These are phyloP conservation scores for Limonium bicolor DNA, from an alignment of 148 eudicot genomes.

Conservation along the genomic window DNA sequence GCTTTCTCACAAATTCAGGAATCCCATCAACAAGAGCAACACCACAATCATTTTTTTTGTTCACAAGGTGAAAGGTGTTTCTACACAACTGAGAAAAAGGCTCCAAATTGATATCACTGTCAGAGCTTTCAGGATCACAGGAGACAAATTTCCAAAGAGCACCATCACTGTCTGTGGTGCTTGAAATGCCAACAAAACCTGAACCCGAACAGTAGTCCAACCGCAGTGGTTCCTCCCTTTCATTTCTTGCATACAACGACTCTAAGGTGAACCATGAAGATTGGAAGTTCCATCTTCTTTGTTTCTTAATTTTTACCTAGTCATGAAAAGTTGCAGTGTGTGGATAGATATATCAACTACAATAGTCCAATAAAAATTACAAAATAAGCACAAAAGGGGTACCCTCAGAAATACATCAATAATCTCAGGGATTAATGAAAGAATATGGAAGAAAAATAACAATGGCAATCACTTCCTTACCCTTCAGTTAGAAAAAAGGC, in stretches of 20 bases:
- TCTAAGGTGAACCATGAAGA: conserved; percentile 49
- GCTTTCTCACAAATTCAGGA: conserved; percentile 74
- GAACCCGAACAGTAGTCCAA: conserved; percentile 44
- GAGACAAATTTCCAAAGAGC: conserved; percentile 47
- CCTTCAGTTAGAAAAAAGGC: too few species aligned
- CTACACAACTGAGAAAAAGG: conserved; percentile 23
- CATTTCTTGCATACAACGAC: conserved; percentile 71
- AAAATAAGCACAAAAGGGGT: too few species aligned
- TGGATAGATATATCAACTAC: too few species aligned
- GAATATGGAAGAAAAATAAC: too few species aligned
- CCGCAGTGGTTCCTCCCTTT: conserved; percentile 59
- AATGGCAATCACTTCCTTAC: too few species aligned
- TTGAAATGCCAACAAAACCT: conserved; percentile 72
- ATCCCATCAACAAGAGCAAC: conserved; percentile 70
- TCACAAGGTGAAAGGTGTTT: conserved; percentile 65
- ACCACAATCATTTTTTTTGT: conserved; percentile 57
- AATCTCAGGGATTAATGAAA: too few species aligned
- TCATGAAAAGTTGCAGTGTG: too few species aligned
- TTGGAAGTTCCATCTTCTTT: conserved; percentile 54
- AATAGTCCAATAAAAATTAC: too few species aligned
- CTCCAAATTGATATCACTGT: conserved; percentile 41
- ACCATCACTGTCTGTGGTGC: conserved; percentile 30
- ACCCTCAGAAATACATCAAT: too few species aligned
- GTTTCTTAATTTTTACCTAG: conserved; percentile 74
- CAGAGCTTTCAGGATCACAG: conserved; percentile 27